These are phyloP conservation scores for Neobulgaria alba DNA, from an alignment of 2,329 filamentous ascomycete species.

Conservation along the genomic window DNA sequence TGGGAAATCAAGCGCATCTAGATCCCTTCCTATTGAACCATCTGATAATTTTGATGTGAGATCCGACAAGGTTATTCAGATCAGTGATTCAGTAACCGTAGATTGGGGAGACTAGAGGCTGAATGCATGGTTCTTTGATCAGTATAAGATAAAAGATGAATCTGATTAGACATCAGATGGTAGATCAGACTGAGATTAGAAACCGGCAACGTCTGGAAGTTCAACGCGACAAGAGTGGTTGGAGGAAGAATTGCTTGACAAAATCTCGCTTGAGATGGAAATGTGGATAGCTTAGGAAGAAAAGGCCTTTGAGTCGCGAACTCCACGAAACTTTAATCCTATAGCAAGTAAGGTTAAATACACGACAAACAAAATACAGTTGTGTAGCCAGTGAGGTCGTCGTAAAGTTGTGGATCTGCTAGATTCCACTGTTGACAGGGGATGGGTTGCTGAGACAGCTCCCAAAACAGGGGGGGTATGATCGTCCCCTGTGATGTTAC, in stretches of 20 bases:
- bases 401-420: background rate
- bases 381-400: background rate
- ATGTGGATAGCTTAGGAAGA: conserved; percentile 1
- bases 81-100: background rate
- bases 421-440: background rate
- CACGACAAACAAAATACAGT: background rate
- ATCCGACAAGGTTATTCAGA: background rate
- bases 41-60: background rate
- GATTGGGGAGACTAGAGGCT: background rate
- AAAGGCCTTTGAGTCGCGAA: background rate
- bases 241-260: background rate
- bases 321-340: conserved; percentile 6
- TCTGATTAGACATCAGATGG: background rate
- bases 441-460: background rate
- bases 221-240: background rate
- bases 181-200: conserved; percentile 4
- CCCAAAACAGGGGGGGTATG: background rate
- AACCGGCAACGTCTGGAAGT: conserved; percentile 9
- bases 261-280: conserved; percentile 2
- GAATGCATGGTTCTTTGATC: background rate
- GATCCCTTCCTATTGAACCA: background rate
- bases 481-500: no score
- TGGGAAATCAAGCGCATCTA: background rate
- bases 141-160: background rate
- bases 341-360: conserved; percentile 2